phyloP scores from a whole-genome alignment of 495 filamentous ascomycete genomes.

The Penicillium samsonianum region DNA sequence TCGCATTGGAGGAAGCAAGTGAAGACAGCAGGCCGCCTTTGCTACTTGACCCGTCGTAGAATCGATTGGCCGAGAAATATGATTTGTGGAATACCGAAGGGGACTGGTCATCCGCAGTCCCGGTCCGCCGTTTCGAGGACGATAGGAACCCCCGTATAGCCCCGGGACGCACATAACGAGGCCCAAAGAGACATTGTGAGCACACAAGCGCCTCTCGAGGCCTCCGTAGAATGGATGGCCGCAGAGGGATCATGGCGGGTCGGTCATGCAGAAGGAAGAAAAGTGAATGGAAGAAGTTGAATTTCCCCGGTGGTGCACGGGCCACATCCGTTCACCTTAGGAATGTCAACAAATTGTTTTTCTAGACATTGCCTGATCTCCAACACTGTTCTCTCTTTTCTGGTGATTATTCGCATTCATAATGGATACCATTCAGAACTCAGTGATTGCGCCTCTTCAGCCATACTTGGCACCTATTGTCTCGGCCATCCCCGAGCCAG shows the following conservation, averaged over 20 bases:
- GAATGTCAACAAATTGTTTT: slow-evolving; percentile 26
- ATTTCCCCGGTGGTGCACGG: slow-evolving; percentile 39
- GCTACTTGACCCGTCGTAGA: slow-evolving; percentile 16
- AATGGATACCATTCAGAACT: slow-evolving; percentile 48
- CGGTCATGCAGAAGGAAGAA: slow-evolving; percentile 20
- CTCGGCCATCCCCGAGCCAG: slow-evolving; percentile 72
- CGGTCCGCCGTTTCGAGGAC: slow-evolving; percentile 34
- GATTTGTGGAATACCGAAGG: slow-evolving; percentile 37
- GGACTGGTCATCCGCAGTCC: slow-evolving; percentile 31
- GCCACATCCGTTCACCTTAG: slow-evolving; percentile 36
- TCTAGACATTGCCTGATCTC: background rate
- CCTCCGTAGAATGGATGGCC: slow-evolving; percentile 40
- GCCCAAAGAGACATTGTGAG: slow-evolving; percentile 36
- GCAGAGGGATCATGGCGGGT: slow-evolving; percentile 47
- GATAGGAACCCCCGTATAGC: slow-evolving; percentile 37
- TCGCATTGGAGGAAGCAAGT: slow-evolving; percentile 27
- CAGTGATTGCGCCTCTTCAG: slow-evolving; percentile 64
- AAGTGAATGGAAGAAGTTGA: slow-evolving; percentile 29
- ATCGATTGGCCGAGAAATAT: slow-evolving; percentile 45
- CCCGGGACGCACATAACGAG: slow-evolving; percentile 18
- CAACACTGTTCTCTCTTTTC: background rate
- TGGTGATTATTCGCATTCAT: background rate
- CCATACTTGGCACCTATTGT: slow-evolving; percentile 72
- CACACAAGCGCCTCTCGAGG: slow-evolving; percentile 38
- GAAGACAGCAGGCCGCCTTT: slow-evolving; percentile 37